phyloP scores from a whole-genome alignment of 129 eudicot species.

The Erigeron canadensis region DNA sequence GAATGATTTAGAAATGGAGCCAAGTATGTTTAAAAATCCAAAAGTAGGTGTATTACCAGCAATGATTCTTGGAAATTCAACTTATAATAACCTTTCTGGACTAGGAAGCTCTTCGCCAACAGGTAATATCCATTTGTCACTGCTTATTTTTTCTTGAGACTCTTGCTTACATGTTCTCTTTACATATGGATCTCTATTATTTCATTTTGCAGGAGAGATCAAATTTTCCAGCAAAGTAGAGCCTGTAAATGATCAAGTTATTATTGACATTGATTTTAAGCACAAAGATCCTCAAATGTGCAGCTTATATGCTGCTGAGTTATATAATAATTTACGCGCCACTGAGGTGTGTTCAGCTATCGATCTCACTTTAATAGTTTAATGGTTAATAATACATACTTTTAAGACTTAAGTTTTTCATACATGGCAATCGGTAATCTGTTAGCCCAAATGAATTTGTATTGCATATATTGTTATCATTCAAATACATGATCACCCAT shows the following conservation, averaged over 20 bases:
- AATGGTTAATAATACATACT: conserved; percentile 13
- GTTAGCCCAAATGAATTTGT: not conserved
- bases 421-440: not conserved
- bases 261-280: conserved; percentile 66
- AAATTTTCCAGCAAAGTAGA: conserved; percentile 37
- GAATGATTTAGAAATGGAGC: conserved; percentile 19
- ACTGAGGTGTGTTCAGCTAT: conserved; percentile 65
- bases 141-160: conserved; percentile 11
- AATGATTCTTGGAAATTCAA: conserved; percentile 15
- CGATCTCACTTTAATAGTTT: not conserved
- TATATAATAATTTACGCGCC: conserved; percentile 50
- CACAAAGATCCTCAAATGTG: conserved; percentile 85
- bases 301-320: conserved; percentile 73
- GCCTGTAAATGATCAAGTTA: conserved; percentile 30
- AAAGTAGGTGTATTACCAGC: conserved; percentile 14
- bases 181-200: not conserved
- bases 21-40: conserved; percentile 24
- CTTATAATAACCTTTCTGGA: not conserved
- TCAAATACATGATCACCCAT: conserved; percentile 14
- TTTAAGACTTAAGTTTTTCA: not conserved
- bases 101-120: conserved; percentile 17
- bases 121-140: conserved; percentile 23
- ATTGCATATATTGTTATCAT: not conserved
- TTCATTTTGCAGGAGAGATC: conserved; percentile 36
- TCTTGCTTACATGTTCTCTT: conserved; percentile 2